phyloP scores from a whole-genome alignment of 1,139 yeast species.

The Diutina mesorugosa region DNA sequence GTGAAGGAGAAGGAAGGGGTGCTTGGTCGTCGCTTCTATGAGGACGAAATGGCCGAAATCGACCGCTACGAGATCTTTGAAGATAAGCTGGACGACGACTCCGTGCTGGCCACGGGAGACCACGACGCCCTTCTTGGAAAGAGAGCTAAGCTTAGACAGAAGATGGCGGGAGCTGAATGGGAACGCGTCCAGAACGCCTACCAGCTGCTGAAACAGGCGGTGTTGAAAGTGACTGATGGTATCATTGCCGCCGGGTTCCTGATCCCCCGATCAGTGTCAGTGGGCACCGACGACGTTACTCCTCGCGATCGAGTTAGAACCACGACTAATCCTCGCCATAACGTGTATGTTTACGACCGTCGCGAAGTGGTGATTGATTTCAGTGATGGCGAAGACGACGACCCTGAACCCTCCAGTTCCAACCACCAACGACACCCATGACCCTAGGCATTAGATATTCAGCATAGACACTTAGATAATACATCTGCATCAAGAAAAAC shows the following conservation, averaged over 20 bases:
- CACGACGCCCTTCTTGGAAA: constrained; percentile 5
- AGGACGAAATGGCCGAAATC: constrained; percentile 44
- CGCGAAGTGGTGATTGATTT: constrained; percentile 33
- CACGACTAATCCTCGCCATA: constrained; percentile 14
- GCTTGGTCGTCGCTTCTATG: constrained; percentile 66
- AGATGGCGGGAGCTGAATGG: not conserved
- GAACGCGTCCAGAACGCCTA: not conserved
- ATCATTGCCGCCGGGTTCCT: constrained; percentile 50
- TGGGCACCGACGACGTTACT: not conserved
- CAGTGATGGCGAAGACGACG: not conserved
- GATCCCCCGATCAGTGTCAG: constrained; percentile 33
- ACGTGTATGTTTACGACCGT: constrained; percentile 45
- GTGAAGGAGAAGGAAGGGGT: constrained; percentile 68
- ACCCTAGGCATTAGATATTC: no score
- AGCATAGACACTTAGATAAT: no score
- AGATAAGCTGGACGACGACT: constrained; percentile 13
- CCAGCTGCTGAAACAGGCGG: constrained; percentile 3
- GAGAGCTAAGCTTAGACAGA: not conserved
- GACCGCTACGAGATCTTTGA: constrained; percentile 31
- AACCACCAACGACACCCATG: not conserved
- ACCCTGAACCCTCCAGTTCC: not conserved
- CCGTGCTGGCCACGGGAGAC: constrained; percentile 5
- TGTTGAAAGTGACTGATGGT: constrained; percentile 37
- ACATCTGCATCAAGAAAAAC: no score
- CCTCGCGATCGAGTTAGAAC: not conserved